Evolutionary conservation across 352 stramenopile species (phyloP).

Genomic region (Pilasporangium apinafurcum): DNA sequence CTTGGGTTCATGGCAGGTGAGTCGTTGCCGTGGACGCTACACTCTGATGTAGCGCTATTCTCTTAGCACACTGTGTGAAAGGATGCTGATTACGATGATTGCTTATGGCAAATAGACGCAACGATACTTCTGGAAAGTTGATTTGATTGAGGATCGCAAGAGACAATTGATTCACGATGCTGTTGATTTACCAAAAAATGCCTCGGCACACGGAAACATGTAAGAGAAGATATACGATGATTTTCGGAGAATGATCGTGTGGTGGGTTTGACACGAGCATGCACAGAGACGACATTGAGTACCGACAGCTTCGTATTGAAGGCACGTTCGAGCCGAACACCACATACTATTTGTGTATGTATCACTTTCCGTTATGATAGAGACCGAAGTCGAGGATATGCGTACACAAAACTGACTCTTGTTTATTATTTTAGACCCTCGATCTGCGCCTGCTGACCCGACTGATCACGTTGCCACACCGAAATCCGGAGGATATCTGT

Average conservation of each 20-base stretch:
- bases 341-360: slow-evolving; percentile 79
- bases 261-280: not conserved
- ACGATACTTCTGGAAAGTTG: slow-evolving; percentile 88
- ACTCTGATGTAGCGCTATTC: too few relatives aligned
- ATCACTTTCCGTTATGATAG: not conserved
- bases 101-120: too few relatives aligned
- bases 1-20: slow-evolving; percentile 77
- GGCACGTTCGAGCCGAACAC: slow-evolving; percentile 62
- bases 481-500: slow-evolving; percentile 83
- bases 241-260: not conserved
- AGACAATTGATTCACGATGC: slow-evolving; percentile 63
- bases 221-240: slow-evolving; percentile 8
- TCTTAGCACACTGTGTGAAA: too few relatives aligned
- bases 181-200: slow-evolving; percentile 52
- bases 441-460: slow-evolving; percentile 71
- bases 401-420: not conserved
- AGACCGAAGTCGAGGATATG: too few relatives aligned
- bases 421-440: slow-evolving; percentile 36
- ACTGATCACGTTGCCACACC: slow-evolving; percentile 72
- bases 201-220: slow-evolving; percentile 49
- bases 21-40: not conserved
- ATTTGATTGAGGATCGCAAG: slow-evolving; percentile 77
- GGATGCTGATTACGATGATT: too few relatives aligned
- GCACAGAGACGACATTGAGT: slow-evolving; percentile 70
- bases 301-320: slow-evolving; percentile 60